Conservation (phyloP, 2,329 filamentous ascomycete genomes). For the Aureobasidium sp. region DNA sequence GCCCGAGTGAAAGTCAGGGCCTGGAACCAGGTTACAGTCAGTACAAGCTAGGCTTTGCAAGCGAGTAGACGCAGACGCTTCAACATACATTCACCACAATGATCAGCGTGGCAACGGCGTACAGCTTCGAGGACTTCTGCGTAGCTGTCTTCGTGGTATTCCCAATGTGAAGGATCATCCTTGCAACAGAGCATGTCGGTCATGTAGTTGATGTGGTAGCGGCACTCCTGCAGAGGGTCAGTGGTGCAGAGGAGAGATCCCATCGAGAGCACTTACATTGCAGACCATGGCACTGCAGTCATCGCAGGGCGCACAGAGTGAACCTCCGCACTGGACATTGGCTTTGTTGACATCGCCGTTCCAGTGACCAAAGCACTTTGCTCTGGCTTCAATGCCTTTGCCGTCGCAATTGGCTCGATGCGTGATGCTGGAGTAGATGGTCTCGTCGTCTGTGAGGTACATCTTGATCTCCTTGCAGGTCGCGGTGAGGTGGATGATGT, state of each 20-base stretch:
- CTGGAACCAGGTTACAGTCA: not conserved
- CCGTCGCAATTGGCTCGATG: not conserved
- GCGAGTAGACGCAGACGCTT: too few species aligned
- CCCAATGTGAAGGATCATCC: not conserved
- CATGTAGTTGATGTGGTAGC: constrained; percentile 11
- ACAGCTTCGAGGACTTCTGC: not conserved
- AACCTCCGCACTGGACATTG: constrained; percentile 2
- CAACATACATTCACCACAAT: not conserved
- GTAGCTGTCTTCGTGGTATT: not conserved
- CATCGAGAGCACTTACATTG: constrained; percentile 8
- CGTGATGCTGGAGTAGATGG: not conserved
- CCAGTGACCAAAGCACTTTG: constrained; percentile 7
- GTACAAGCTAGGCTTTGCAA: not conserved
- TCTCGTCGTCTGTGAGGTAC: constrained; percentile 5
- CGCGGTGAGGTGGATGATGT: constrained; percentile 16
- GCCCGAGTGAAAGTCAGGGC: not conserved
- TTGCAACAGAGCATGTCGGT: not conserved
- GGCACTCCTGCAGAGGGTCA: not conserved
- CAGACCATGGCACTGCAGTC: constrained; percentile 17
- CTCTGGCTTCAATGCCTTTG: constrained; percentile 4
- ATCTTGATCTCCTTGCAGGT: constrained; percentile 16
- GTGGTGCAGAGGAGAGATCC: not conserved
- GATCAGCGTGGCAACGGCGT: not conserved
- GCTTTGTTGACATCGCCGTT: not conserved
- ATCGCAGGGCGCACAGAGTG: constrained; percentile 1